A percentile compares a stretch with the other conserved stretches of the same genome.
Evolutionary conservation across 306 rosid genomes (phyloP).

Genomic region (Prunus fruticosa): DNA sequence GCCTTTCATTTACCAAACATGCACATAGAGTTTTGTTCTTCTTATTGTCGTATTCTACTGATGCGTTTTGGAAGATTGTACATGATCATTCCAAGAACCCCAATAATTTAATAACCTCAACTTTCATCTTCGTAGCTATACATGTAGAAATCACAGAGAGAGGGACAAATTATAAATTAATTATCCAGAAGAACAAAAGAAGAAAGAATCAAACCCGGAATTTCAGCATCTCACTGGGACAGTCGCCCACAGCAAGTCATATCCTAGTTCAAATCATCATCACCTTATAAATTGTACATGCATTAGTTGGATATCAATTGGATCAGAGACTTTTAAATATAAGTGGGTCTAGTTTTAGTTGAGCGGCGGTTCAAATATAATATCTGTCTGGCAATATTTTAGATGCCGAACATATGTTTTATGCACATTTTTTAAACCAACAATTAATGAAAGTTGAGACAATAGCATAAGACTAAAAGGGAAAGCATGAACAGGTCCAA

Average conservation of each 20-base stretch:
- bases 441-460: not conserved
- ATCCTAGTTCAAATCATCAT: not conserved
- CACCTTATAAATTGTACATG: not conserved
- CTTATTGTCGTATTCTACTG: not conserved
- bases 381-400: not conserved
- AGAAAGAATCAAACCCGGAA: not conserved
- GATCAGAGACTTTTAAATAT: not conserved
- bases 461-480: not conserved
- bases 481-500: not conserved
- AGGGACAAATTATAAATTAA: not conserved
- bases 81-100: no score
- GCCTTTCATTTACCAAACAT: conserved; percentile 6
- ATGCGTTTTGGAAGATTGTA: not conserved
- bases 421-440: not conserved
- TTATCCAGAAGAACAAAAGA: not conserved
- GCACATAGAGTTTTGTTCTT: conserved; percentile 1
- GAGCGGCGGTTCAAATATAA: conserved; percentile 7
- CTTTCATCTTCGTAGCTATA: no score
- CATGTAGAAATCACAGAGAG: no score
- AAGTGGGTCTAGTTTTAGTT: conserved; percentile 24
- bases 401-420: not conserved
- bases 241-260: not conserved
- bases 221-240: conserved; percentile 8
- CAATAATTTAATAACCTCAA: no score
- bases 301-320: not conserved